Evolutionary conservation across 768 basidiomycete genomes (phyloP).

Genomic region (Hydnum rufescens): DNA sequence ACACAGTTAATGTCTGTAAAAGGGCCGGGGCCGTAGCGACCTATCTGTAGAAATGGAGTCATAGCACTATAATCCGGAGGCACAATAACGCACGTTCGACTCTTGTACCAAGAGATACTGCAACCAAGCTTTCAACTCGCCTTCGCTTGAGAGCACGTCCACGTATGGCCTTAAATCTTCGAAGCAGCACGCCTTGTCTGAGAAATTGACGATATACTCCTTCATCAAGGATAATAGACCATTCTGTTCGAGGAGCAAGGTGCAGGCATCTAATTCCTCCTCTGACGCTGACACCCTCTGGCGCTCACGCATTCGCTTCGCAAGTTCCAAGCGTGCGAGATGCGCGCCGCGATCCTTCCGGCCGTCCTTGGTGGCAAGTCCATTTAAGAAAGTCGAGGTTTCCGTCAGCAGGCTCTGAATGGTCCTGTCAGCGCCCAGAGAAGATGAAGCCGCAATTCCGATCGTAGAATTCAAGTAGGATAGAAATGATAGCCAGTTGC

Average conservation of each 20-base stretch:
- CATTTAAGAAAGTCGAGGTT: slow-evolving; percentile 31
- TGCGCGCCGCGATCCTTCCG: slow-evolving; percentile 50
- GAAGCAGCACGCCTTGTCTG: slow-evolving; percentile 69
- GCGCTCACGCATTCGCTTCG: slow-evolving; percentile 32
- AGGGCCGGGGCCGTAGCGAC: slow-evolving; percentile 21
- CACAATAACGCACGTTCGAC: not conserved
- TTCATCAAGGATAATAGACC: slow-evolving; percentile 24
- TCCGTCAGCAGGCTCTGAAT: slow-evolving; percentile 19
- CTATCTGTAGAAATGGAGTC: not conserved
- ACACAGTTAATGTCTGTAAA: slow-evolving; percentile 49
- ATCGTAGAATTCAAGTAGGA: slow-evolving; percentile 45
- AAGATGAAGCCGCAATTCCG: not conserved
- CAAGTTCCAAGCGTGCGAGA: slow-evolving; percentile 59
- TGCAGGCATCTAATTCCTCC: not conserved
- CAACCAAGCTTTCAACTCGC: slow-evolving; percentile 19
- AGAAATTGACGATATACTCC: slow-evolving; percentile 49
- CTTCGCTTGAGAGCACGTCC: slow-evolving; percentile 18
- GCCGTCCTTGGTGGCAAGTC: slow-evolving; percentile 40
- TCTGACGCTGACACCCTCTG: not conserved
- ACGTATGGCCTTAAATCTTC: slow-evolving; percentile 66
- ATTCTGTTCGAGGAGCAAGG: not conserved
- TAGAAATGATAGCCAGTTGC: slow-evolving; percentile 74
- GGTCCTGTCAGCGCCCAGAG: slow-evolving; percentile 8
- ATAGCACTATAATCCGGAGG: too few relatives aligned
- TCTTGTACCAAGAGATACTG: not conserved